Conservation (phyloP, 1,284 basidiomycete species). For the Trametes sp. region DNA sequence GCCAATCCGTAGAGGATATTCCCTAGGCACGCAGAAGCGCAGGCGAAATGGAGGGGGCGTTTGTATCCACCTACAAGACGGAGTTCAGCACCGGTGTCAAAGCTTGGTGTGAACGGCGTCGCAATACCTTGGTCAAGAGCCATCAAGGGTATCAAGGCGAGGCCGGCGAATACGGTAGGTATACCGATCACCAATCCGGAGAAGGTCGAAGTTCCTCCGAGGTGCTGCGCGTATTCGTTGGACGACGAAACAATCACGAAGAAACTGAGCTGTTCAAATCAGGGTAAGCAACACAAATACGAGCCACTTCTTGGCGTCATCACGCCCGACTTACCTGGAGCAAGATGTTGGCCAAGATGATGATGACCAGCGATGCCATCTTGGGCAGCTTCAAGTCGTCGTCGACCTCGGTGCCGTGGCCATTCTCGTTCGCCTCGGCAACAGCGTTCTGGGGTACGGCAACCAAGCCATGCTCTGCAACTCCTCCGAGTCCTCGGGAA, state of each 20-base stretch:
- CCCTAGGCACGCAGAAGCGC: slow-evolving; percentile 50
- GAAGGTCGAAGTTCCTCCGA: slow-evolving; percentile 72
- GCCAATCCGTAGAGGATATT: slow-evolving; percentile 55
- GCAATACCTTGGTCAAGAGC: slow-evolving; percentile 60
- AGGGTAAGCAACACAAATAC: neutral
- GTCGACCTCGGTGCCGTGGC: slow-evolving; percentile 34
- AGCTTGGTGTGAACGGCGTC: slow-evolving; percentile 1
- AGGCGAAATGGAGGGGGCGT: slow-evolving; percentile 52
- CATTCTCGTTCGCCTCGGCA: slow-evolving; percentile 19
- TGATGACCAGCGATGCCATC: slow-evolving; percentile 50
- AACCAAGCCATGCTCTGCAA: neutral
- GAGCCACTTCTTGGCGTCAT: neutral
- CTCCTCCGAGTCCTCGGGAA: neutral
- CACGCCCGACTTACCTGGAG: slow-evolving; percentile 48
- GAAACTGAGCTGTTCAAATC: slow-evolving; percentile 60
- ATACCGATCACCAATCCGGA: slow-evolving; percentile 76
- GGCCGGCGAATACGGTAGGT: slow-evolving; percentile 63
- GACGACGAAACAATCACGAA: slow-evolving; percentile 75
- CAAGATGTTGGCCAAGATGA: slow-evolving; percentile 52
- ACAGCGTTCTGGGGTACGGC: neutral
- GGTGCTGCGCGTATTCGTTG: slow-evolving; percentile 63
- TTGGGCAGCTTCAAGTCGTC: slow-evolving; percentile 58
- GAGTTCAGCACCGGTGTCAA: neutral
- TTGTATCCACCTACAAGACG: slow-evolving; percentile 60
- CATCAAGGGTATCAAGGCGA: slow-evolving; percentile 65